Conservation (phyloP, 345 rosid species). For the Populus nigra region DNA sequence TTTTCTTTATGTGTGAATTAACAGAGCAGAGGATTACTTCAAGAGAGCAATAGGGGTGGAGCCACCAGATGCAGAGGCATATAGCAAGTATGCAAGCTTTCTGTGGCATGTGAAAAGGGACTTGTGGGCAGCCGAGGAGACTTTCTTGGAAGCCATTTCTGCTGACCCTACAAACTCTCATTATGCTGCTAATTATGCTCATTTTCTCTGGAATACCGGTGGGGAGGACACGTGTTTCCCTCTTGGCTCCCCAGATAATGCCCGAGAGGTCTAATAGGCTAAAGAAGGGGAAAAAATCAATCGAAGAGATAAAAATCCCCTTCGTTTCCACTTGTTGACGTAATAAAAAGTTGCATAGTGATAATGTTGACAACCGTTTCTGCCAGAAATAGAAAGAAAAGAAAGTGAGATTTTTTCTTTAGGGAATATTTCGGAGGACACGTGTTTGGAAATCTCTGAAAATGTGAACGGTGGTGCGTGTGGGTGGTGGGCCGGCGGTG, state of each 20-base stretch:
- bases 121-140: slow-evolving; percentile 95
- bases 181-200: slow-evolving; percentile 76
- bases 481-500: not conserved
- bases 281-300: not conserved
- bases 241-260: slow-evolving; percentile 34
- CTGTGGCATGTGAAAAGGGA: slow-evolving; percentile 75
- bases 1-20: not conserved
- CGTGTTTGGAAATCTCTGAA: no score
- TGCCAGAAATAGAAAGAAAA: not conserved
- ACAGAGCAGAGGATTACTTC: slow-evolving; percentile 85
- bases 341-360: not conserved
- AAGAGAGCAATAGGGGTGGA: slow-evolving; percentile 62
- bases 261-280: slow-evolving; percentile 15
- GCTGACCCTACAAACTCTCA: slow-evolving; percentile 69
- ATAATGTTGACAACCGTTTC: not conserved
- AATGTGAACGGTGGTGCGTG: not conserved
- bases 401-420: not conserved
- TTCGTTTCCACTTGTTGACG: not conserved
- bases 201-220: slow-evolving; percentile 93
- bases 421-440: not conserved
- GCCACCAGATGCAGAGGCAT: slow-evolving; percentile 73
- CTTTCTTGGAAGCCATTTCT: slow-evolving; percentile 75
- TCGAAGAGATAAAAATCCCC: no score
- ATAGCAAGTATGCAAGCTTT: slow-evolving; percentile 77
- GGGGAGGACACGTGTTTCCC: slow-evolving; percentile 96